Base-by-base conservation (phyloP, 345 rosid genomes). In the Syzygium aromaticum region DNA sequence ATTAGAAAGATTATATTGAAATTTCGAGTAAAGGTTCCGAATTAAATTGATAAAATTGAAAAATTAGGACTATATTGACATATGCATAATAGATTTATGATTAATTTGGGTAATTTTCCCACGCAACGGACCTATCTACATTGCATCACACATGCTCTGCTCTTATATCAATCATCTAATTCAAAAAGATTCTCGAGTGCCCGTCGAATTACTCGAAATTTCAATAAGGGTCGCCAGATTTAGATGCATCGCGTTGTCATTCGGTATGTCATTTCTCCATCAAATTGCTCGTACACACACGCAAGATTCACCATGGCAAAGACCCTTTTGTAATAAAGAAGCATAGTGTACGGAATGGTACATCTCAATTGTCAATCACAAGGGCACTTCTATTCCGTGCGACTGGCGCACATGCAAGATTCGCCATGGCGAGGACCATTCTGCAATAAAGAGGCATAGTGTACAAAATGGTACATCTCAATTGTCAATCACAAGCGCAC, bases 1-100 rank as follows among this genome's bases (percentile, higher is more conserved):
- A 67, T 1, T 10, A 0, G 9, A 67, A 17, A 5, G 0, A 0
- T 0, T 67, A 67, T 0, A 16, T 67, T 30, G 1, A 0, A 67
- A 28, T 64, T 30, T 67, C 0, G 0, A 0, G 14, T 1, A 7
- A 3, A 28, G 0, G 0, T 30, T 64, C 30, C 2, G 0, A 16
- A 64, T 4, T 30, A 16, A 64, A 64, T 30, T 4, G 5, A 0
- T 1, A 2, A 7, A 7, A 13, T 63, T n/a, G 1, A 61, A 67
- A 67, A 33, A 0, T 17, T 67, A 8, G 0, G 1, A 8, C 2
- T 33, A 30, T 17, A 67, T 17, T 33, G 6, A 0, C 13, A 16
- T 8, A 4, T 2, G 4, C 17, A 4, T 9, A 67, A 67, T 16
- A 67, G 3, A 1, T 67, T 17, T 0, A 30, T 1, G 6, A 2